Evolutionary conservation across 805 yeast species (phyloP), one percentile per base, ranked within the genome.

Genomic region (Lipomyces sp.): DNA sequence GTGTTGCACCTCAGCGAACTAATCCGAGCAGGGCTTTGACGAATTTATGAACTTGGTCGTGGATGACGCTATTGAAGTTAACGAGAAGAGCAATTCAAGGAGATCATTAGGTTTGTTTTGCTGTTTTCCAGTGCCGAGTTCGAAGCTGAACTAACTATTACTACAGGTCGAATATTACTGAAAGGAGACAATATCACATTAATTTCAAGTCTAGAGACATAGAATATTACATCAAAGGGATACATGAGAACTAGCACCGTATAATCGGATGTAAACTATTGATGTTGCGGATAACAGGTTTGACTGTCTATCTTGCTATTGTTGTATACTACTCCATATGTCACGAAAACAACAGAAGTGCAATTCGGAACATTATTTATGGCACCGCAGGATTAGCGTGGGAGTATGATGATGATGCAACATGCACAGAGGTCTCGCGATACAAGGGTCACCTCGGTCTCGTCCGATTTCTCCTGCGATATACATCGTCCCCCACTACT

Each of bases 141-240:
- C 5, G 24, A 6, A 15, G 48, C 8, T n/a, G 24, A 4, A 42
- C 48, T 42, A 42, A 42, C 48, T 15, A 15, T 42, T 35, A 24
- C 15, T 15, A 64, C 76, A 64, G 81, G 82, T 29, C 73, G 90
- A 65, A 85, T 95, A 32, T 76, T 95, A 71, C 80, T 95, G 64
- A 95, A 95, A 77, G 99, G 99, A 3, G 99, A 95, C 75, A 95
- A 92, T 75, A 90, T 95, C 56, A 89, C 97, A 7, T 79, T 94
- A 64, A 89, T 95, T 5, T 74, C 83, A 15, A 74, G 80, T 61
- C 70, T 76, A 35, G 80, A 78, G 29, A 64, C 69, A 10, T 75
- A 64, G 57, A 57, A 11, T 15, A n/a, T 42, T n/a, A 15, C n/a
- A 24, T 42, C 24, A 11, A n/a, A 5, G n/a, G n/a, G 7, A n/a